These are phyloP conservation scores for Tubosaeta sp. DNA, from an alignment of 768 basidiomycete species.

Conservation along the genomic window DNA sequence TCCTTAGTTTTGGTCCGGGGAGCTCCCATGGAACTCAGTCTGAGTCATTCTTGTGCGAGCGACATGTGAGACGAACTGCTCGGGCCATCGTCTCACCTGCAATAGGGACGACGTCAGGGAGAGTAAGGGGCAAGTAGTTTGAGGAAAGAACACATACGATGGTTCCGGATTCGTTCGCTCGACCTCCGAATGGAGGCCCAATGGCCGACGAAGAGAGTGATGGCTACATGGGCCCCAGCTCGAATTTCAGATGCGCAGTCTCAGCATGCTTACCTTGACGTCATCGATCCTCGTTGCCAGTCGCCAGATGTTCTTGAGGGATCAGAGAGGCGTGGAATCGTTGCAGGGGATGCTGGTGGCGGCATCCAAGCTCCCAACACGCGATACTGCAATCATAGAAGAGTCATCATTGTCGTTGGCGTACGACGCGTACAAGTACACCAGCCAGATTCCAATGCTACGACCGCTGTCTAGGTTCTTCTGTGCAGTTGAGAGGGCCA, in stretches of 20 bases:
- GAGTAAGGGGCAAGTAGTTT: not conserved
- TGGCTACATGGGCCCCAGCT: not conserved
- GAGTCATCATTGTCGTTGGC: no score
- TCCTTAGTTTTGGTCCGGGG: no score
- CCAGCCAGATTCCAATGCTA: no score
- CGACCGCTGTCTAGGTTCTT: no score
- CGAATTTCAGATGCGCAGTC: not conserved
- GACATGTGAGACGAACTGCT: not conserved
- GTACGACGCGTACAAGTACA: no score
- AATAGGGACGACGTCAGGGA: not conserved
- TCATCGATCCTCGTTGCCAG: not conserved
- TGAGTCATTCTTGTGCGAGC: not conserved
- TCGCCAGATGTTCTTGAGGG: not conserved
- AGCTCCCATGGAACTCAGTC: not conserved
- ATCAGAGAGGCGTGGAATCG: not conserved
- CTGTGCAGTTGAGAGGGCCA: no score
- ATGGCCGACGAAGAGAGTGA: not conserved
- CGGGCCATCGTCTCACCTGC: not conserved
- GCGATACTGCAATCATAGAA: no score
- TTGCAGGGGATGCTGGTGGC: not conserved
- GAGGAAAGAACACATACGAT: not conserved
- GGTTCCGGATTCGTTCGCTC: not conserved
- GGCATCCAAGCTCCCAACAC: no score
- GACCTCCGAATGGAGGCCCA: not conserved
- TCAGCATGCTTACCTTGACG: not conserved